phyloP scores from a whole-genome alignment of 31 red algal genomes.

The Porphyra umbilicalis region DNA sequence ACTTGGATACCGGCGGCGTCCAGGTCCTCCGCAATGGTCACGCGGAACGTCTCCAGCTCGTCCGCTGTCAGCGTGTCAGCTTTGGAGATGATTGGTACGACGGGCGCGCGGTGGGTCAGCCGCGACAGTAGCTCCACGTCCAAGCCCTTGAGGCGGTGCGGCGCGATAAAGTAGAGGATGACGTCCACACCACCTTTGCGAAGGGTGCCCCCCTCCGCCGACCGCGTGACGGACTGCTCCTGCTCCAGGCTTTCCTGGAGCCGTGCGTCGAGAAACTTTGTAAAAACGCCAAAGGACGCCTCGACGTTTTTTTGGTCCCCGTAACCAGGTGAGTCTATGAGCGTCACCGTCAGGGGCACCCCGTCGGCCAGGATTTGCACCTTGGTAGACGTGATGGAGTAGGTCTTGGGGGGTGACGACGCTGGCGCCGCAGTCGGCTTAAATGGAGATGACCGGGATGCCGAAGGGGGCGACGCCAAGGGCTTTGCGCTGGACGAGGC shows the following conservation, averaged over 20 bases:
- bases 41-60: background rate
- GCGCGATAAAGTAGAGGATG: constrained; percentile 4
- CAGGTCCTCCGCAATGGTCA: background rate
- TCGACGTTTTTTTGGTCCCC: background rate
- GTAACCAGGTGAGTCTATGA: background rate
- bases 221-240: background rate
- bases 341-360: background rate
- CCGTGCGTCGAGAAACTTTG: background rate
- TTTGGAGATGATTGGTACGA: constrained; percentile 3
- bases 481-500: too few species aligned
- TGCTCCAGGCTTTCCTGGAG: background rate
- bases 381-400: background rate
- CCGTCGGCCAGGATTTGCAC: background rate
- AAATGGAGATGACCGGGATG: too few species aligned
- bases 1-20: background rate
- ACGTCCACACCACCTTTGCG: background rate
- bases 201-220: background rate
- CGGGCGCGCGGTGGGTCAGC: background rate
- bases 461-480: too few species aligned
- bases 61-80: background rate
- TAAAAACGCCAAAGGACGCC: background rate
- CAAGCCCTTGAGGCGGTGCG: background rate
- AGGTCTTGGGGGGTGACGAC: background rate
- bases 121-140: constrained; percentile 1
- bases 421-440: background rate